Conservation (phyloP, 148 eudicot species). For the Spergularia bocconei region DNA sequence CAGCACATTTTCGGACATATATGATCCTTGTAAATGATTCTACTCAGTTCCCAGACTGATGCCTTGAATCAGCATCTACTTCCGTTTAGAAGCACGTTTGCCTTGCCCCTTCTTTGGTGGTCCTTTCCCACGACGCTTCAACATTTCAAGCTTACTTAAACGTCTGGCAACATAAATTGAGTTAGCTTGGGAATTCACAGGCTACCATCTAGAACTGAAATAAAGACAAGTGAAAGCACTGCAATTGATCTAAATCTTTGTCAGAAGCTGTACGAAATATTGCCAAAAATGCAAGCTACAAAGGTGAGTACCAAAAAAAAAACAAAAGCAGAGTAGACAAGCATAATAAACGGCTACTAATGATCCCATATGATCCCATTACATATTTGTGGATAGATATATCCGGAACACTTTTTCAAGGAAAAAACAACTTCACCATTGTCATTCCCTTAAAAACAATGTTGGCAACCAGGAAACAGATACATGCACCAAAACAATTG, state of each 20-base stretch:
- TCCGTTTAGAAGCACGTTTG: conserved; percentile 72
- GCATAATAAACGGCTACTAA: too few relatives aligned
- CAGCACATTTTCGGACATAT: neutral
- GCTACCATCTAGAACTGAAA: neutral
- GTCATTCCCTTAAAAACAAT: neutral
- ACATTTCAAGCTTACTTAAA: conserved; percentile 60
- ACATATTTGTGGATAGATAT: too few relatives aligned
- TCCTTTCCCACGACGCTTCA: conserved; percentile 88
- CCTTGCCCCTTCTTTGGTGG: conserved; percentile 97
- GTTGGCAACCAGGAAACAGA: neutral
- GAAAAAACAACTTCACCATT: too few relatives aligned
- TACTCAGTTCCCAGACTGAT: neutral
- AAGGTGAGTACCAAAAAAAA: neutral
- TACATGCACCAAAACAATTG: too few relatives aligned
- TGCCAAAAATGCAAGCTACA: neutral
- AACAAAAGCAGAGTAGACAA: too few relatives aligned
- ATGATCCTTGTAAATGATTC: neutral
- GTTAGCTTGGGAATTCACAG: neutral
- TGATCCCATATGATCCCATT: too few relatives aligned
- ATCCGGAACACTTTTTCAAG: too few relatives aligned
- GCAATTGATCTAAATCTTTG: neutral
- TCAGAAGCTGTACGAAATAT: neutral
- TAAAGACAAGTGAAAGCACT: neutral
- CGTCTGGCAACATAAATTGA: conserved; percentile 42
- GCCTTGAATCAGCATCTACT: conserved; percentile 32